Conservation (phyloP, 305 asterid species). For the Ilex paraguariensis region DNA sequence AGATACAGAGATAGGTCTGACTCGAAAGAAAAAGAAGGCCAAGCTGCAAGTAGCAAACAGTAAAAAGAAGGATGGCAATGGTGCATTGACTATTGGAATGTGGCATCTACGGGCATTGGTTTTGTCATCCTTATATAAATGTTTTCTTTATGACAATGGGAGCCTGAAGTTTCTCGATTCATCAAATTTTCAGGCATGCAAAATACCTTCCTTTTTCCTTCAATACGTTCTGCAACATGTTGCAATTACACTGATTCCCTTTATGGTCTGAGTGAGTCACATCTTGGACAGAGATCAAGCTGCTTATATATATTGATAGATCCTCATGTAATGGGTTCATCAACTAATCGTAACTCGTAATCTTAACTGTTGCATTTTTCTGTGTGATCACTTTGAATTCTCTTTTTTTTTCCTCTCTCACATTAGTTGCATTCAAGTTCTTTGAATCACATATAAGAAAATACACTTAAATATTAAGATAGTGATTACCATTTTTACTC, state of each 20-base stretch:
- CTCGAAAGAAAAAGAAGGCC: constrained; percentile 65
- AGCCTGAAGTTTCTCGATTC: constrained; percentile 61
- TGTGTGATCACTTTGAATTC: too few relatives aligned
- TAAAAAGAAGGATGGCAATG: constrained; percentile 31
- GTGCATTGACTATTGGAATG: constrained; percentile 34
- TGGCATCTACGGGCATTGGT: constrained; percentile 83
- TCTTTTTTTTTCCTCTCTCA: too few relatives aligned
- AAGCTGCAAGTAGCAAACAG: constrained; percentile 35
- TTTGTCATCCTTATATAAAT: constrained; percentile 64
- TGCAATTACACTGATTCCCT: background rate
- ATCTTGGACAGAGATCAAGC: too few relatives aligned
- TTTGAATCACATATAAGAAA: too few relatives aligned
- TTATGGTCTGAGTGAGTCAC: too few relatives aligned
- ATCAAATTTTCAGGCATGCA: constrained; percentile 70
- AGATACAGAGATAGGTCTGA: constrained; percentile 21
- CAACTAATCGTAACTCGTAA: too few relatives aligned
- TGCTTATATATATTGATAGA: too few relatives aligned
- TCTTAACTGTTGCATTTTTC: too few relatives aligned
- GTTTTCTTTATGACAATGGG: constrained; percentile 80
- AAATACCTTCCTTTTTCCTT: constrained; percentile 4
- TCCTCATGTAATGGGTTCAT: too few relatives aligned
- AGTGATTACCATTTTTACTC: too few relatives aligned
- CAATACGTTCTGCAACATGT: constrained; percentile 1
- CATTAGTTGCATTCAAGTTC: too few relatives aligned
- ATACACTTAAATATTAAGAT: too few relatives aligned